These are phyloP conservation scores for Tolypocladium amazonense DNA, from an alignment of 2,329 filamentous ascomycete species.

Conservation along the genomic window DNA sequence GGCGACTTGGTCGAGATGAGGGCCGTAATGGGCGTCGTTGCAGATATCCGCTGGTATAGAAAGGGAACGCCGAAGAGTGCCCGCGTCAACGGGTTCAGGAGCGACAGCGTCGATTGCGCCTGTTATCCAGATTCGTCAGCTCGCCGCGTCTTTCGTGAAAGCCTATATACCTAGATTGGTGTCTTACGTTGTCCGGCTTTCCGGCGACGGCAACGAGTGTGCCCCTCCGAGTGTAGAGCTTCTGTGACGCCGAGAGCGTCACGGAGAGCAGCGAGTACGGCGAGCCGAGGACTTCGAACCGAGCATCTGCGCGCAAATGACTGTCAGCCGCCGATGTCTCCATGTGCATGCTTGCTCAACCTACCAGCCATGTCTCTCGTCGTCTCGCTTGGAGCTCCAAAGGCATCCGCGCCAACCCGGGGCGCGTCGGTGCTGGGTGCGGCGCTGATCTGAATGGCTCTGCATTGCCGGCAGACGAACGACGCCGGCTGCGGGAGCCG, in stretches of 20 bases:
- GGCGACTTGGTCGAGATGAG: slow-evolving; percentile 81
- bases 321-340: neutral
- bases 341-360: neutral
- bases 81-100: slow-evolving; percentile 75
- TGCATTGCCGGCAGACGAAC: slow-evolving; percentile 44
- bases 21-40: slow-evolving; percentile 77
- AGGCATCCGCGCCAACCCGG: slow-evolving; percentile 40
- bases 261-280: slow-evolving; percentile 93
- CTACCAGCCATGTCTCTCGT: slow-evolving; percentile 42
- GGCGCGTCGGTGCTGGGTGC: slow-evolving; percentile 47
- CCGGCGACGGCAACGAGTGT: slow-evolving; percentile 85
- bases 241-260: slow-evolving; percentile 83
- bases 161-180: neutral
- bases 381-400: slow-evolving; percentile 35
- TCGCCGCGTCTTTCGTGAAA: neutral
- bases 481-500: slow-evolving; percentile 14
- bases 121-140: slow-evolving; percentile 21
- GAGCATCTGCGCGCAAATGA: slow-evolving; percentile 58
- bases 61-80: slow-evolving; percentile 81
- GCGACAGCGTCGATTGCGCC: slow-evolving; percentile 80
- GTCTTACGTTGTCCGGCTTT: slow-evolving; percentile 73
- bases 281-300: slow-evolving; percentile 85
- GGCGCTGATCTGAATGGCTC: slow-evolving; percentile 52
- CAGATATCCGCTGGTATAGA: slow-evolving; percentile 83
- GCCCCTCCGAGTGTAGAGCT: slow-evolving; percentile 83